A percentile compares a stretch with the other conserved stretches of the same genome.
Conservation (phyloP, 208 protist genomes). For the Vickermania ingenoplastis region DNA sequence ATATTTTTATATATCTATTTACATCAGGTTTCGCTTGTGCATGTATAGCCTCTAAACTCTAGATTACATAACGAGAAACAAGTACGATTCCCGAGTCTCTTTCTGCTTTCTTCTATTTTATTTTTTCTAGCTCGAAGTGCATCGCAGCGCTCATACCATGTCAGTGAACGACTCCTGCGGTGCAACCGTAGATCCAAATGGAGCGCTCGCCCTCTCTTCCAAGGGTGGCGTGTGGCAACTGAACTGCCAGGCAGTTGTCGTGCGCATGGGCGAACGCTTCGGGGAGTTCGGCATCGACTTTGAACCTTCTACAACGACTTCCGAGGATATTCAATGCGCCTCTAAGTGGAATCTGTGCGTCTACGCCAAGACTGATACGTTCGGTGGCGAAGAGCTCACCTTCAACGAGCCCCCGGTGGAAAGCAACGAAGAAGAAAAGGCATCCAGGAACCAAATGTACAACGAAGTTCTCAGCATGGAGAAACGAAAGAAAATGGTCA, state of each 20-base stretch:
- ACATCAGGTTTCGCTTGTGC: no score
- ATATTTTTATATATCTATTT: no score
- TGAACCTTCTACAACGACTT: slow-evolving; percentile 6
- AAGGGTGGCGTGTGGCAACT: slow-evolving; percentile 13
- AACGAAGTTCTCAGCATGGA: slow-evolving; percentile 35
- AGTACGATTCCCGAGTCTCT: no score
- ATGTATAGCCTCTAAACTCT: no score
- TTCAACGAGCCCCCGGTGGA: slow-evolving; percentile 2
- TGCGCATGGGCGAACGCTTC: slow-evolving; percentile 80
- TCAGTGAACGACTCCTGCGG: neutral
- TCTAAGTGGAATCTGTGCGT: slow-evolving; percentile 62
- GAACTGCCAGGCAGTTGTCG: slow-evolving; percentile 75
- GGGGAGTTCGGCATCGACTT: slow-evolving; percentile 76
- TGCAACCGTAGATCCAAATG: neutral
- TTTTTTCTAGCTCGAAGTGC: no score
- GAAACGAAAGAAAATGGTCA: slow-evolving; percentile 66
- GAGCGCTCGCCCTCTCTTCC: neutral
- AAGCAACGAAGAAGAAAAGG: neutral
- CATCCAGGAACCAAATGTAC: slow-evolving; percentile 9
- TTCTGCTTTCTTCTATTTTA: no score
- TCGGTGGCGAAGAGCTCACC: slow-evolving; percentile 3
- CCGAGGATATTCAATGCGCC: slow-evolving; percentile 17
- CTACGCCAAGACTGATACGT: slow-evolving; percentile 14
- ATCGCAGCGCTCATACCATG: no score
- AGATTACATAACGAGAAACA: no score